Conservation (phyloP, 306 rosid genomes). For the Gastrolobium bilobum region DNA sequence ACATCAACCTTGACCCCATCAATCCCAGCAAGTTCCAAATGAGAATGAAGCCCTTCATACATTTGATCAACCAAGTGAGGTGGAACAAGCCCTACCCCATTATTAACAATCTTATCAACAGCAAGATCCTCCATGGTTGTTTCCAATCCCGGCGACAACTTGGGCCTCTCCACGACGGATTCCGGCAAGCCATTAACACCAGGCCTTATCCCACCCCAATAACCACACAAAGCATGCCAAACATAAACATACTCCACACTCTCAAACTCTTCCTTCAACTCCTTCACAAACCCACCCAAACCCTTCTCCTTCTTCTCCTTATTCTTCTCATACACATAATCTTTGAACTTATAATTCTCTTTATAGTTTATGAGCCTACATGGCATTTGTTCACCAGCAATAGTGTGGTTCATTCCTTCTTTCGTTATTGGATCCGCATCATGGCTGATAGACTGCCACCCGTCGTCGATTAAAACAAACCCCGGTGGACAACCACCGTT, state of each 20-base stretch:
- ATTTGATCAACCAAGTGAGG: constrained; percentile 70
- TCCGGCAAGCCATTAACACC: constrained; percentile 68
- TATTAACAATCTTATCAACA: constrained; percentile 80
- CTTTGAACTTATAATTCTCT: constrained; percentile 84
- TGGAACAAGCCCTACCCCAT: constrained; percentile 80
- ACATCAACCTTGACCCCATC: constrained; percentile 98
- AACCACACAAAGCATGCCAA: constrained; percentile 96
- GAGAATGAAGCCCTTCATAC: constrained; percentile 89
- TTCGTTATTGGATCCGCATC: constrained; percentile 70
- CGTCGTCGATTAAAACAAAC: constrained; percentile 82
- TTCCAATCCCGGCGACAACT: constrained; percentile 65
- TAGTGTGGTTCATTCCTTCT: constrained; percentile 78
- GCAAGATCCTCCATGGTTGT: constrained; percentile 91
- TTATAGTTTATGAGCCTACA: constrained; percentile 74
- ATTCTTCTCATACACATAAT: constrained; percentile 49
- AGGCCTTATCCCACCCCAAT: constrained; percentile 96
- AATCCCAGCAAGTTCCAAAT: constrained; percentile 72
- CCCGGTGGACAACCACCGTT: constrained; percentile 90
- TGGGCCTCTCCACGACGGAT: constrained; percentile 60
- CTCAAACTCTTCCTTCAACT: constrained; percentile 70
- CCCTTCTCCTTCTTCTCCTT: constrained; percentile 52
- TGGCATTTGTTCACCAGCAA: constrained; percentile 95
- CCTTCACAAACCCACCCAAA: constrained; percentile 74
- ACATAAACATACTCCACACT: constrained; percentile 86
- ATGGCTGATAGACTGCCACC: constrained; percentile 89